Evolutionary conservation across 345 rosid genomes (phyloP), one percentile per base, ranked within the genome.

Genomic region (Syzygium jambos): DNA sequence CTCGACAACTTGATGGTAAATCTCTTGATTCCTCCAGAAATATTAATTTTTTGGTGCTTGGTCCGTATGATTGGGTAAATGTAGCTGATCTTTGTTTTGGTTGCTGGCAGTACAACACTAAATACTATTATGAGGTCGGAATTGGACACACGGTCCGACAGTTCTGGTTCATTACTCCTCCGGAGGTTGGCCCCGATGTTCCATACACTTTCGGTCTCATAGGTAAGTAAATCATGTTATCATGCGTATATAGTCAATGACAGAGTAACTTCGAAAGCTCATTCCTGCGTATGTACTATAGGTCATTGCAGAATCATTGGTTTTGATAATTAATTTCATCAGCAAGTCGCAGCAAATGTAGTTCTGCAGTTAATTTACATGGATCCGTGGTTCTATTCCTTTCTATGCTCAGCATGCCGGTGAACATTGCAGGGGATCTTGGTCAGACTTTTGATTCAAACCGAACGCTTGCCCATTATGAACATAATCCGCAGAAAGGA

Each of bases 121-220:
- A 93, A 84, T 95, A 95, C 82, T 89, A 87, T 85, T 95, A 95
- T 78, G 88, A 88, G 88, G 91, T 94, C 12, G 96, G 97, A 78
- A 61, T 89, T 13, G 94, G 91, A 68, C 86, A 92, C 14, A 88
- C 93, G 22, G 89, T 54, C 29, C 86, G 96, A 84, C 88, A 51
- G n/a, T 95, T 95, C 89, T 87, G 87, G 88, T 93, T 94, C 78
- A 55, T 21, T 16, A 95, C 95, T 41, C 96, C 97, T 90, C 96
- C 95, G 0, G 90, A 92, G 27, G 90, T 87, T 12, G 97, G 96
- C 61, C 97, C 97, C 11, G 96, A 93, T 89, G 96, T 92, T 78
- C 95, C 96, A 7, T 91, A 92, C 86, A 93, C 97, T 61, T 95
- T 93, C 59, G 97, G 97, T 30, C 89, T 95, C 83, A 95, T 95